Base-by-base conservation (phyloP, 306 rosid genomes). In the Citrullus mucosospermus region DNA sequence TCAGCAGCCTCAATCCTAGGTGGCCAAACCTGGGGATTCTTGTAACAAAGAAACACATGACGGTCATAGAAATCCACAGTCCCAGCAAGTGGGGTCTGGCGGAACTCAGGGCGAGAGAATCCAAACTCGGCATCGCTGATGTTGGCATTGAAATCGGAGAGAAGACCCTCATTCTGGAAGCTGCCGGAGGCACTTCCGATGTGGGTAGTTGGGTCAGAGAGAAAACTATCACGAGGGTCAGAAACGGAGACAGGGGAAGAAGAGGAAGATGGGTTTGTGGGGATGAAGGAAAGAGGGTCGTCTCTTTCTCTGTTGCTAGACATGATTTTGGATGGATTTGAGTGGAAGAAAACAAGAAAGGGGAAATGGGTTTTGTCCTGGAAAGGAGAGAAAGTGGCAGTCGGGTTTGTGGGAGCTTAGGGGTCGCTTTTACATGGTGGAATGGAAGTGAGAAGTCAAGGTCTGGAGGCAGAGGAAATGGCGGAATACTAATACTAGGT, bases 1-100 rank as follows among this genome's bases (percentile, higher is more conserved):
- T 94, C 97, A 0, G 98, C 96, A 50, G 97, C 97, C 83, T 92
- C 98, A 79, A 94, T 92, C 68, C 97, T 86, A 0, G 97, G 89
- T 7, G 97, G 98, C 98, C 98, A 94, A 59, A 89, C 83, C 78
- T 85, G 76, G 0, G 98, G 98, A 53, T 87, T 92, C 90, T 94
- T 94, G 63, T 94, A 94, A 73, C 98, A 94, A 59, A 94, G 85
- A 65, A 94, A 90, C 44, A 94, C 93, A 39, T 94, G 98, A 22
- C 98, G 87, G 36, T 88, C 80, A 51, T 90, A 92, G 78, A 82
- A 81, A 73, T 92, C 95, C 3, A 94, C 98, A n/a, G 97, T 87
- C 54, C 97, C 97, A 12, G 59, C 84, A 50, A 94, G 98, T 1
- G 66, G 89, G 79, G 69, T 84, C 76, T 85, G 89, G 57, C 93